Base-by-base conservation (phyloP, 2,329 filamentous ascomycete species). In the Chlorencoelia australis region DNA sequence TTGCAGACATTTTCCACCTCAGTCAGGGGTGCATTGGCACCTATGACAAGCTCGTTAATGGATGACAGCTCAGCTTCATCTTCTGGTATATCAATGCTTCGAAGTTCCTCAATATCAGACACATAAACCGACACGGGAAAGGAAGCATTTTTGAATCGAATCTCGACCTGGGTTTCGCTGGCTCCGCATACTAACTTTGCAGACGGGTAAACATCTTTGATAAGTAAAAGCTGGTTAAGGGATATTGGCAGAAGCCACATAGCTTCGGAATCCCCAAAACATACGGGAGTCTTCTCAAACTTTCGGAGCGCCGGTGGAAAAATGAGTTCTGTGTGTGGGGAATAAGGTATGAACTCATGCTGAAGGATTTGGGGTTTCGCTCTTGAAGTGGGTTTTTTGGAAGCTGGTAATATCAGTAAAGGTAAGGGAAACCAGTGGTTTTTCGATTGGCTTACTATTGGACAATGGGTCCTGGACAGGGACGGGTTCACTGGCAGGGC, bases 91-190 rank as follows among this genome's bases (percentile, higher is more conserved):
- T 65, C 67, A 54, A 85, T 94, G 42, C 84, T 79, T n/a, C 83
- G 71, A 41, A 96, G 65, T 59, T 95, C 88, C 1, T 83, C 67
- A 35, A 96, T 93, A 49, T 96, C 89, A 7, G 87, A 87, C 11
- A 95, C 81, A 47, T 81, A 96, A 1, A 96, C 82, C 0, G 87
- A 94, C 2, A 85, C 77, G 2, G 80, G 80, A 55, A 95, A 95
- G 47, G 84, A 73, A 63, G 93, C 73, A 1, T 82, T 84, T 64
- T 96, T 96, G 72, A 96, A 95, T 60, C 94, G 94, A 63, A 91
- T 81, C 61, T 96, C 89, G 39, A 96, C 94, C 60, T 95, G 89
- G 0, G 89, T 95, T 59, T 96, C 89, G 4, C 87, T 94, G 55
- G 87, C 94, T 43, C 89, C 89, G 32, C 86, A 87, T 37, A 96